phyloP scores from a whole-genome alignment of 2,329 filamentous ascomycete species.

The Cadophora malorum region DNA sequence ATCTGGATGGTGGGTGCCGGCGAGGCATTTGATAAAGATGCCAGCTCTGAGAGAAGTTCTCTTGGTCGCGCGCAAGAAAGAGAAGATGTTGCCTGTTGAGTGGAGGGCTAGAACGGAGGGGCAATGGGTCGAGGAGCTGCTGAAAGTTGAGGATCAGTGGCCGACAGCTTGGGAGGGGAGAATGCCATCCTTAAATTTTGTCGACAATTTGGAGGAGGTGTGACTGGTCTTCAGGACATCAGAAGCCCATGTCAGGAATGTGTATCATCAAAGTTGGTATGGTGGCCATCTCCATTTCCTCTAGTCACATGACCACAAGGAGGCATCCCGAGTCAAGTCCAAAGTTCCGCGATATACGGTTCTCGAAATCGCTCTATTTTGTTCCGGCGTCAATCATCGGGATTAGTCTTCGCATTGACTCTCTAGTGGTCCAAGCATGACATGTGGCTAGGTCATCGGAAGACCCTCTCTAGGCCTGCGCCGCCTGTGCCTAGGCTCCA shows the following conservation, averaged over 20 bases:
- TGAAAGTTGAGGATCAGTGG: conserved; percentile 16
- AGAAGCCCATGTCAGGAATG: background rate
- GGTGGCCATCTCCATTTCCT: too few relatives aligned
- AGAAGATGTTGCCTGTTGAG: conserved; percentile 18
- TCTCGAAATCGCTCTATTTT: too few relatives aligned
- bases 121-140: conserved; percentile 20
- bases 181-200: conserved; percentile 5
- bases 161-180: conserved; percentile 12
- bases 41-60: conserved; percentile 11
- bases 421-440: too few relatives aligned
- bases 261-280: background rate
- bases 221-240: background rate
- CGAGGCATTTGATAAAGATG: conserved; percentile 5
- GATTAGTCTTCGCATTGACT: too few relatives aligned
- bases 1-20: conserved; percentile 21
- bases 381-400: too few relatives aligned
- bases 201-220: background rate
- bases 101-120: conserved; percentile 17
- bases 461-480: too few relatives aligned
- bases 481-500: too few relatives aligned
- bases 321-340: too few relatives aligned
- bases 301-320: too few relatives aligned
- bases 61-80: background rate
- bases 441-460: too few relatives aligned
- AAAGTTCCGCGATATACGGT: too few relatives aligned